Evolutionary conservation across 176 grass and related monocot genomes (phyloP), one percentile per base, ranked within the genome.

Genomic region (Phoenix dactylifera): DNA sequence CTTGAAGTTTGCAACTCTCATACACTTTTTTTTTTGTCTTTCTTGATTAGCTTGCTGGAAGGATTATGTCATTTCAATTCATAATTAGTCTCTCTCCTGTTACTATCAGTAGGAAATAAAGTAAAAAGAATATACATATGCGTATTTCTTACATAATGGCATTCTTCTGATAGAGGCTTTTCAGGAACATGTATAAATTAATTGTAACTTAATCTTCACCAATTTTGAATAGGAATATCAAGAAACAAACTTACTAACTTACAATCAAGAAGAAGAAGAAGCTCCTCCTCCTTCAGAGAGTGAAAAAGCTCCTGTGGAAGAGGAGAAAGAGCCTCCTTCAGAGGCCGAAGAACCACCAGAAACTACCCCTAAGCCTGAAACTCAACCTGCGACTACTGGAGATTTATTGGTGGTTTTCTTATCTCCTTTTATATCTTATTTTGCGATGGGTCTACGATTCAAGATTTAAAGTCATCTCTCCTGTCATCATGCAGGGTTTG

Each of bases 261-360:
- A 92, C 55, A 69, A 80, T 24, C 75, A 83, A 72, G 84, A 91
- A 78, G 87, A 91, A 78, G 87, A 54, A 52, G 59, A 32, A 6
- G 35, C 35, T 2, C 10, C 35, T 44, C 35, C 25, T 55, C 70
- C 79, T 52, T 70, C 76, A 49, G 79, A 82, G 70, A 55, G 18
- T 0, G 59, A 92, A 60, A 77, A 92, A 58, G 26, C 29, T 1
- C 63, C 54, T 2, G 69, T 72, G 7, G 56, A 78, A 73, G 79
- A 83, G 23, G 66, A 85, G 23, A 73, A 80, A 49, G 15, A 68
- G 7, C 51, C 25, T 6, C 52, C 52, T 32, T 52, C 26, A 23
- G 65, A 7, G 26, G 35, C 6, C 10, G 59, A 75, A 65, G 75
- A 79, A 55, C 56, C 55, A 54, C 65, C 57, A 63, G 80, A 78